Evolutionary conservation across 805 yeast genomes (phyloP), one percentile per base, ranked within the genome.

Genomic region (Maudiozyma bulderi): DNA sequence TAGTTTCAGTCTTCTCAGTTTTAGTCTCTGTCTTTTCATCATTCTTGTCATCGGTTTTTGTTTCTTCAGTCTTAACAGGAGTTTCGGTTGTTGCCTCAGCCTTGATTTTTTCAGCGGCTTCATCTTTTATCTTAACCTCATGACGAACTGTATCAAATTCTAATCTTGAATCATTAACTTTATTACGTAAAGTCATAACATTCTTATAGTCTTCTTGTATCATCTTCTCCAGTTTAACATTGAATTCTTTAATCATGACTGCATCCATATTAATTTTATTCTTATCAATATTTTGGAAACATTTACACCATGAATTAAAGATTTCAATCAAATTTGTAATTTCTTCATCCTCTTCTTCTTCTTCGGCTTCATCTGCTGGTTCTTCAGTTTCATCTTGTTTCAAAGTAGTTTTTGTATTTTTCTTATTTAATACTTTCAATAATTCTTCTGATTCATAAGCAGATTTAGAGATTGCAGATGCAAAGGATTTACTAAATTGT

Each of bases 231-330:
- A 86, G 68, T 57, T 77, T 76, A 46, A 65, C 60, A 60, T 84
- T 83, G 64, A 86, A 76, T 47, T 79, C 81, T 41, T 71, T 69
- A 59, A 77, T 73, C 51, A 86, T 75, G 53, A 75, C 67, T 46
- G 77, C 72, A 65, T 86, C 95, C 74, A 83, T 87, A 56, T 77
- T 84, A 53, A 80, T 69, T 62, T 91, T 75, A 51, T 80, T 81
- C 50, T 73, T 75, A 50, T 88, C 93, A 54, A 86, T 73, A 56
- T 77, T 81, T 52, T 71, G 69, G 64, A 84, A 80, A 15, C 77
- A 68, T 40, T 54, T 57, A 76, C 81, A 47, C 82, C 75, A 50
- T 74, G 71, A 61, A 73, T 78, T 58, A 71, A 71, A 62, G 37
- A 59, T 55, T 41, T 54, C 57, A 13, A 54, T 50, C 54, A 83